A percentile compares a stretch with the other conserved stretches of the same genome.
These are phyloP conservation scores for Paramecium octaurelia DNA, from an alignment of 73 alveolate species.

Conservation along the genomic window DNA sequence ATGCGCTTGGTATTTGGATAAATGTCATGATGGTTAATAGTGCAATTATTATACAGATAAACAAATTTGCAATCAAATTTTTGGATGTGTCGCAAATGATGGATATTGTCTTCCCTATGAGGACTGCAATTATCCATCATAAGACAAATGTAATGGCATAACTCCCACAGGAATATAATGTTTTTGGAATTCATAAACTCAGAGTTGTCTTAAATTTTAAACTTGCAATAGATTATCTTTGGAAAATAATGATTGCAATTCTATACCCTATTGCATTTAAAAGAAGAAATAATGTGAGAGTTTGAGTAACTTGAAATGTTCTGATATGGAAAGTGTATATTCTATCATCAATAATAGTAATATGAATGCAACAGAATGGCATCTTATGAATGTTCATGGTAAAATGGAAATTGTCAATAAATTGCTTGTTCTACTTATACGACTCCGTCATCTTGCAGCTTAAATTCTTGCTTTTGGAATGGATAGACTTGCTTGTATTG, in stretches of 20 bases:
- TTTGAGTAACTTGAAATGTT: neutral
- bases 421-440: neutral
- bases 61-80: neutral
- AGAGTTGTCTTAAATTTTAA: neutral
- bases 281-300: neutral
- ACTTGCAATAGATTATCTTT: neutral
- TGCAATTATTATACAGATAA: neutral
- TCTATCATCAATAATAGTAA: neutral
- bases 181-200: neutral
- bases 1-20: slow-evolving; percentile 16
- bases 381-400: neutral
- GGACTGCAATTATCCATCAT: neutral
- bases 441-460: neutral
- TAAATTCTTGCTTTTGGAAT: neutral
- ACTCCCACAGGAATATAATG: slow-evolving; percentile 30
- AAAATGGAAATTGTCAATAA: neutral
- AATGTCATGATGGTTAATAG: neutral
- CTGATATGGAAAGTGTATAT: neutral
- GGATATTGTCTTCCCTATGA: slow-evolving; percentile 27
- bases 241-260: neutral
- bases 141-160: neutral
- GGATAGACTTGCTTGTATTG: slow-evolving; percentile 7
- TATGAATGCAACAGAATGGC: neutral
- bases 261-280: neutral
- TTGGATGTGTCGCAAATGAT: slow-evolving; percentile 4